A percentile compares a stretch with the other conserved stretches of the same genome.
phyloP scores from a whole-genome alignment of 2,329 filamentous ascomycete species.

The Fusarium mexicanum region DNA sequence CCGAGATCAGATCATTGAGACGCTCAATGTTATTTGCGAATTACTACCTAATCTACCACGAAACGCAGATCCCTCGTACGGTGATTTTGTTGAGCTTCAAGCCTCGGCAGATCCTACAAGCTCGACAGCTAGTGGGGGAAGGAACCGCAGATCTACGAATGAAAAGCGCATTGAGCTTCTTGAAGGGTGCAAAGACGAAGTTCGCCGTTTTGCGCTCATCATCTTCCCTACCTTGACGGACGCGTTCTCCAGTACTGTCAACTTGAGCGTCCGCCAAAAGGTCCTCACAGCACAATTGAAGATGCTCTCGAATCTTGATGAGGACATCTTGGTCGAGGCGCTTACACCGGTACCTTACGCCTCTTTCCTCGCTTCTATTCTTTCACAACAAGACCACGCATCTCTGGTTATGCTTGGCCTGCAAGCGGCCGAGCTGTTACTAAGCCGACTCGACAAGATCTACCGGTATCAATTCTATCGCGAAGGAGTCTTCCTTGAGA shows the following conservation, averaged over 20 bases:
- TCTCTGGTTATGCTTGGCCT: constrained; percentile 86
- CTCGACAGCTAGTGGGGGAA: constrained; percentile 47
- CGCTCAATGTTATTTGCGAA: constrained; percentile 96
- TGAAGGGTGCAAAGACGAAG: constrained; percentile 82
- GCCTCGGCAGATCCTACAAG: constrained; percentile 52
- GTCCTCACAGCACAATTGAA: constrained; percentile 96
- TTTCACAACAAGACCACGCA: constrained; percentile 94
- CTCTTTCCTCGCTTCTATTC: constrained; percentile 92
- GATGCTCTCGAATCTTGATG: constrained; percentile 96
- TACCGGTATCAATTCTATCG: constrained; percentile 98
- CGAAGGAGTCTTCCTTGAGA: constrained; percentile 93
- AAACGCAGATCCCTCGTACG: constrained; percentile 55
- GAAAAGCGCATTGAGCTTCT: constrained; percentile 86
- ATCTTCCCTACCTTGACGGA: constrained; percentile 95
- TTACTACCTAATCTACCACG: constrained; percentile 80
- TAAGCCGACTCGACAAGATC: constrained; percentile 83
- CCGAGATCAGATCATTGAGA: constrained; percentile 95
- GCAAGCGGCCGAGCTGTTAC: constrained; percentile 87
- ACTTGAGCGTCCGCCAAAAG: constrained; percentile 92
- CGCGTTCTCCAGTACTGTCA: constrained; percentile 97
- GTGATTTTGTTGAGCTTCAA: constrained; percentile 57
- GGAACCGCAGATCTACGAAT: constrained; percentile 63
- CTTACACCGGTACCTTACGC: constrained; percentile 91
- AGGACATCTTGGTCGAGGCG: constrained; percentile 83
- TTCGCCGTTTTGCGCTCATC: constrained; percentile 92